Evolutionary conservation across 176 grass and related monocot genomes (phyloP), one percentile per base, ranked within the genome.

Genomic region (Bonia amplexicaulis): DNA sequence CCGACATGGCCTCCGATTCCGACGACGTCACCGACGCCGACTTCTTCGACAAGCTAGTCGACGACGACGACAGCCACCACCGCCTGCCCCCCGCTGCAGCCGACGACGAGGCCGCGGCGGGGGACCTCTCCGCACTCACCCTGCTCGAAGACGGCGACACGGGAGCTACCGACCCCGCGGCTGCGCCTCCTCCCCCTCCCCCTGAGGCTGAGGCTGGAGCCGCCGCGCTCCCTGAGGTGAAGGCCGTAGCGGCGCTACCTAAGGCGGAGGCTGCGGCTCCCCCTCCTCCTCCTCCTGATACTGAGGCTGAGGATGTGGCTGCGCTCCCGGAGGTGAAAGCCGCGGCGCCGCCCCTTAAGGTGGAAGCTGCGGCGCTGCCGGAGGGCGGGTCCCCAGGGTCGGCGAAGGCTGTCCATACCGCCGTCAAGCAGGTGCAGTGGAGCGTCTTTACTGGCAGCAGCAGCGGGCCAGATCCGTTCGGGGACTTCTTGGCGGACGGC

Each of bases 1-100:
- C 22, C 22, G 6, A 7, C 7, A 84, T 86, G 83, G 84, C 83
- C 9, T 82, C 84, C 25, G 83, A 86, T 40, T 86, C 69, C 29
- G 95, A 92, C 52, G 94, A 97, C 51, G 87, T 85, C 71, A 88
- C 89, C 13, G 93, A 96, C 58, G 94, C 90, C 69, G 95, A 95
- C 84, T 98, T 98, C 81, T 98, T 98, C 69, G 87, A 98, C 80
- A 98, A 98, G 71, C 90, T 98, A 0, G 95, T 92, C 65, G 82
- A 90, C 44, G 89, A 93, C 31, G 90, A 97, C 33, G 90, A 90
- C 52, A 75, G 67, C 27, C 20, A 65, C 51, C 61, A 41, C 61
- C 31, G n/a, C 5, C 35, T 6, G 0, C 44, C 53, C 5, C 5
- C 8, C 12, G 26, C 69, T 47, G 9, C 40, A 9, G 26, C 66